Evolutionary conservation across 306 rosid genomes (phyloP), one percentile per base, ranked within the genome.

Genomic region (Glycine soja): DNA sequence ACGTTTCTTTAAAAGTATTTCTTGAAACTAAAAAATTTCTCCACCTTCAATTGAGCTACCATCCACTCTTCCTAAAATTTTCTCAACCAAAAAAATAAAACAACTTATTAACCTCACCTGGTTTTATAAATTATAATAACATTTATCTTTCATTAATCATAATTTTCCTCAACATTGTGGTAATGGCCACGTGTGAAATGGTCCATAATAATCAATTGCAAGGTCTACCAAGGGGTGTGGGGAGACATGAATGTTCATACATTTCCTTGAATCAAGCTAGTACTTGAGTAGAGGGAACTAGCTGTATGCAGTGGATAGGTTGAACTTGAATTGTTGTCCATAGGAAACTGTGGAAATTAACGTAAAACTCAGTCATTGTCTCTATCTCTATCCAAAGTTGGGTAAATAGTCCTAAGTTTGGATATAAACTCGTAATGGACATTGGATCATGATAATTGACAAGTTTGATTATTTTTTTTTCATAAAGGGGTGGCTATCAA

Each of bases 341-440:
- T 58, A 71, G 81, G 70, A 70, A 72, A 78, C 34, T 83, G 79
- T 76, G 74, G 59, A 69, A 68, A 24, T 24, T 24, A 77, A 67
- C 32, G 59, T 72, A 57, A 77, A 57, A 67, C 86, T 30, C 42
- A 71, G 82, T 86, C 88, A 68, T 75, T 88, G 75, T 84, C 87
- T 70, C 51, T 72, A 74, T 84, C 87, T 70, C 51, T 72, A 91
- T 86, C 85, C 81, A 84, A 56, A 74, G 76, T 78, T 75, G 73
- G 52, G 54, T 57, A 42, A 42, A 18, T n/a, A 11, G 63, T 53
- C 36, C 34, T 47, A 13, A n/a, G 57, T 67, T 38, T 36, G 56
- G 70, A 30, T 48, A 58, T 40, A 57, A 24, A n/a, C 18, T 42
- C 9, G 73, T 38, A 61, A 34, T 85, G 56, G 46, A 42, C 46